Conservation (phyloP, 352 stramenopile species). For the Blastocystis hominis region DNA sequence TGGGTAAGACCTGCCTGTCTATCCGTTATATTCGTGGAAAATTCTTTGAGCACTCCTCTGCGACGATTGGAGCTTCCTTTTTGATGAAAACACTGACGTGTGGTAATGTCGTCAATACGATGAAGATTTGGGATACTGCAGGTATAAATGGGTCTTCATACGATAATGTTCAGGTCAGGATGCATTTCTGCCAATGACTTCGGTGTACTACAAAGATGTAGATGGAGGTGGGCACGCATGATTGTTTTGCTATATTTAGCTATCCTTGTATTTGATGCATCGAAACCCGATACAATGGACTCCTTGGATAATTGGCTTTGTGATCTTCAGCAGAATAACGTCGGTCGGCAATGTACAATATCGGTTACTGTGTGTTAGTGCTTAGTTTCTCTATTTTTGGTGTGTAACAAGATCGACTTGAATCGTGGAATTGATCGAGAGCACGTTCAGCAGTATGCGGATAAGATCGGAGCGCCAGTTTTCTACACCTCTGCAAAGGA, state of each 20-base stretch:
- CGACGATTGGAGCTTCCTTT: conserved; percentile 49
- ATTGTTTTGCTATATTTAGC: neutral
- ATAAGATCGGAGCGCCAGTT: neutral
- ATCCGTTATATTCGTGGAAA: conserved; percentile 37
- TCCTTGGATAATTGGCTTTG: neutral
- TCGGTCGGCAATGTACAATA: neutral
- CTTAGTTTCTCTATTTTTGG: conserved; percentile 28
- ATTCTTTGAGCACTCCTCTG: conserved; percentile 6
- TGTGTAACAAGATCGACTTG: conserved; percentile 46
- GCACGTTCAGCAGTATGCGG: neutral
- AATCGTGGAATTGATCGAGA: neutral
- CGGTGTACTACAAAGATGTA: conserved; percentile 55
- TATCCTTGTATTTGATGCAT: conserved; percentile 42
- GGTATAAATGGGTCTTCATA: neutral
- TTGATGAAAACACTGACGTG: conserved; percentile 54
- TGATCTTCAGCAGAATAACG: conserved; percentile 25
- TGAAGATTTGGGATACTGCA: conserved; percentile 57
- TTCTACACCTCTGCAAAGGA: conserved; percentile 44
- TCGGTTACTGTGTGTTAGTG: neutral
- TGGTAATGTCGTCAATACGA: conserved; percentile 15
- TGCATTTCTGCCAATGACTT: conserved; percentile 25
- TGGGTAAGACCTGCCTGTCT: conserved; percentile 46
- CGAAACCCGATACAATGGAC: conserved; percentile 1
- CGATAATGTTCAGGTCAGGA: conserved; percentile 17
- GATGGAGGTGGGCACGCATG: conserved; percentile 8